A percentile compares a stretch with the other conserved stretches of the same genome.
These are phyloP conservation scores for Colletotrichum abscissum DNA, from an alignment of 2,329 filamentous ascomycete species.

Conservation along the genomic window DNA sequence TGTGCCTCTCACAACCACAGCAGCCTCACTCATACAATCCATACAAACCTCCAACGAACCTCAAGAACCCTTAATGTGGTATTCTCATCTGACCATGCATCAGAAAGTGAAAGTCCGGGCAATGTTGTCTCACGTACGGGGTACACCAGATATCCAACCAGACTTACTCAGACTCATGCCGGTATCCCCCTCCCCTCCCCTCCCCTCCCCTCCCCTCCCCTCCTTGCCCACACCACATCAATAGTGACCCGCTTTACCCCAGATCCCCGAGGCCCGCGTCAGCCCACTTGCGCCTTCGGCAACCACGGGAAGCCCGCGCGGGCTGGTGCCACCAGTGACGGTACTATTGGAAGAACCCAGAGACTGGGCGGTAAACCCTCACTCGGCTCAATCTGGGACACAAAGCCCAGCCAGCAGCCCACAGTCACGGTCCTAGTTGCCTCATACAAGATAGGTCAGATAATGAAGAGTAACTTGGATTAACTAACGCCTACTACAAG, in stretches of 20 bases:
- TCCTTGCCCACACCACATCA: neutral
- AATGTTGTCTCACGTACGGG: neutral
- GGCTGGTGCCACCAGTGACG: constrained; percentile 6
- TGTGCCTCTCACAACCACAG: too few relatives aligned
- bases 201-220: neutral
- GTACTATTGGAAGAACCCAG: neutral
- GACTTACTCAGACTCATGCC: neutral
- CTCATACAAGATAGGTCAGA: too few relatives aligned
- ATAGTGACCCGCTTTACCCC: constrained; percentile 29
- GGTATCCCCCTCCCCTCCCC: too few relatives aligned
- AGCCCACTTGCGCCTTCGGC: neutral
- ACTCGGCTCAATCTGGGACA: too few relatives aligned
- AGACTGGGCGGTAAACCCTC: neutral
- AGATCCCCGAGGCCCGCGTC: constrained; percentile 12
- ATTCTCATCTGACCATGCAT: neutral
- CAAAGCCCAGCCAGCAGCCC: too few relatives aligned
- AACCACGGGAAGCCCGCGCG: neutral
- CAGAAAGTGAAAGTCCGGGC: neutral
- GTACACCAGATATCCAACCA: neutral
- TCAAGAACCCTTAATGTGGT: neutral
- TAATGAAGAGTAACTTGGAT: neutral
- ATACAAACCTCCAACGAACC: neutral
- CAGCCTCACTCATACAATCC: neutral
- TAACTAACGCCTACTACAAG: neutral
- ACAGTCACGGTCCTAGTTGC: too few relatives aligned